Evolutionary conservation across 306 rosid genomes (phyloP).

Genomic region (Hippophae gyantsensis): DNA sequence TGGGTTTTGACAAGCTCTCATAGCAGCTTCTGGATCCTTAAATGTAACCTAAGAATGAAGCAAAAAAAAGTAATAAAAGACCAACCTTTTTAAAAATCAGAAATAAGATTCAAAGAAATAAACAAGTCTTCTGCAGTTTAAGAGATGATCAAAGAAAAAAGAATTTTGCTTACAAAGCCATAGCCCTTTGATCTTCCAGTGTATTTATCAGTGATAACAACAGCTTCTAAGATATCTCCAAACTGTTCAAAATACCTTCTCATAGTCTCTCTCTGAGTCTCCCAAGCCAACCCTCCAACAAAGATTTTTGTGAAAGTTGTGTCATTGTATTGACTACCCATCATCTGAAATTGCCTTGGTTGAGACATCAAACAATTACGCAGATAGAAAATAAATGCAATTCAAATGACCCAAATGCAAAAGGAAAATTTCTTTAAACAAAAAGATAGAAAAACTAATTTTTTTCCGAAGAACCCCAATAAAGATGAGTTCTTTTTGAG

Average conservation of each 20-base stretch:
- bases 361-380: conserved; percentile 47
- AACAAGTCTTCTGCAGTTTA: background rate
- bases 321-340: conserved; percentile 62
- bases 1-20: conserved; percentile 89
- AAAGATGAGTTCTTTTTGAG: conserved; percentile 9
- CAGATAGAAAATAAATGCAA: conserved; percentile 1
- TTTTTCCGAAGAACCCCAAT: conserved; percentile 18
- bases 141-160: background rate
- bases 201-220: conserved; percentile 81
- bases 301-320: conserved; percentile 81
- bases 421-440: background rate
- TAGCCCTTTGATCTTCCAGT: conserved; percentile 98
- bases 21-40: conserved; percentile 86
- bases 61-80: background rate
- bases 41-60: conserved; percentile 57
- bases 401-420: conserved; percentile 1
- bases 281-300: conserved; percentile 99
- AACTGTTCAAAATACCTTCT: conserved; percentile 83
- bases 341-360: conserved; percentile 61
- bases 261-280: conserved; percentile 86
- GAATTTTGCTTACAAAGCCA: conserved; percentile 74
- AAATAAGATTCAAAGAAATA: conserved; percentile 1
- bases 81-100: conserved; percentile 15
- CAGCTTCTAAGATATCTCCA: conserved; percentile 95
- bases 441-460: background rate